phyloP scores from a whole-genome alignment of 495 filamentous ascomycete genomes.

The Acidomyces sp. region DNA sequence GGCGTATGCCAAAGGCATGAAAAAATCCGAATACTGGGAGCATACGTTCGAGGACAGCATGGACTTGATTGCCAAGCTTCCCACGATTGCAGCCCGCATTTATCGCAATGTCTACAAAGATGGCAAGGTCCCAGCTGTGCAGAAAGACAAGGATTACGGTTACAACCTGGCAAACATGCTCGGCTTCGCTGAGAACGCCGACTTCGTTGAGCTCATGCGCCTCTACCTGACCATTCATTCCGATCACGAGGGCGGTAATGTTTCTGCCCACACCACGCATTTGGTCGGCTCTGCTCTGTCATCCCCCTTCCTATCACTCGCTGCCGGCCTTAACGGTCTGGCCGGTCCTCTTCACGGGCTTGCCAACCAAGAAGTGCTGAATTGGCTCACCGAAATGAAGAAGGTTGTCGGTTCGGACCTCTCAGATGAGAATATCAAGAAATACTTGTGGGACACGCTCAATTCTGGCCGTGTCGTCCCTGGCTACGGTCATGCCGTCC shows the following conservation, averaged over 20 bases:
- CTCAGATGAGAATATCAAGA: slow-evolving; percentile 85
- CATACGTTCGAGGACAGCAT: slow-evolving; percentile 99
- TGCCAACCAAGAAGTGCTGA: slow-evolving; percentile 97
- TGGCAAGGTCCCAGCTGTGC: slow-evolving; percentile 86
- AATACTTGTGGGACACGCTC: slow-evolving; percentile 96
- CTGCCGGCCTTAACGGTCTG: slow-evolving; percentile 93
- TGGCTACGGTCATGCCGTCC: slow-evolving; percentile 95
- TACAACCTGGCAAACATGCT: slow-evolving; percentile 99
- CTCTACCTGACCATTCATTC: slow-evolving; percentile 99
- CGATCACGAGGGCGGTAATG: slow-evolving; percentile 94
- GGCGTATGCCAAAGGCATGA: slow-evolving; percentile 95
- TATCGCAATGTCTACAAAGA: slow-evolving; percentile 99
- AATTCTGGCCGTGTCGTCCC: slow-evolving; percentile 92
- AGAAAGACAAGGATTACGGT: slow-evolving; percentile 96
- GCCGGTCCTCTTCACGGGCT: slow-evolving; percentile 97
- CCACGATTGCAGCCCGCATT: slow-evolving; percentile 92
- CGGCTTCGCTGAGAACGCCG: slow-evolving; percentile 84
- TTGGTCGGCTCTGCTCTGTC: slow-evolving; percentile 92
- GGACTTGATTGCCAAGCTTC: slow-evolving; percentile 99
- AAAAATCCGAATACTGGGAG: slow-evolving; percentile 98
- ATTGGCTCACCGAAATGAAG: slow-evolving; percentile 99
- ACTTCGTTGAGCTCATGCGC: slow-evolving; percentile 96
- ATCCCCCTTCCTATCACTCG: slow-evolving; percentile 90
- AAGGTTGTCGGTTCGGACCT: slow-evolving; percentile 82
- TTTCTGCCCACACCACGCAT: slow-evolving; percentile 95